Evolutionary conservation across 1,284 basidiomycete genomes (phyloP).

Genomic region (Puccinia triticina): DNA sequence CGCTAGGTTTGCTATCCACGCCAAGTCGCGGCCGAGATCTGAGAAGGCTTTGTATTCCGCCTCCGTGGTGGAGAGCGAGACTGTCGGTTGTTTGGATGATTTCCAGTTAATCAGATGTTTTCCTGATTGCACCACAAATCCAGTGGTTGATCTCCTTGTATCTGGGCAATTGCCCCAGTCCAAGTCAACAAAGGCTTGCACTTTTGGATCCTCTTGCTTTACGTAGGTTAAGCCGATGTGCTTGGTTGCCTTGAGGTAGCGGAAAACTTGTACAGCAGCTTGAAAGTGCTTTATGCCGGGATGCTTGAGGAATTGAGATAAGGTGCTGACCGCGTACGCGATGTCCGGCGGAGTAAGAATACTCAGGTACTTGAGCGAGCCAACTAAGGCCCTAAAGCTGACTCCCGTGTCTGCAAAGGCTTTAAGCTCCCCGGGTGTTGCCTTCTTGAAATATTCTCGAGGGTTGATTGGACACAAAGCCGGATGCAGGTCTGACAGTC

Average conservation of each 20-base stretch:
- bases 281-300: too few relatives aligned
- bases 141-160: background rate
- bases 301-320: too few relatives aligned
- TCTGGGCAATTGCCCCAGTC: too few relatives aligned
- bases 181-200: background rate
- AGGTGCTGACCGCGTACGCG: too few relatives aligned
- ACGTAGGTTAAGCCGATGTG: background rate
- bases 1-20: too few relatives aligned
- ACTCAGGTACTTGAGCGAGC: slow-evolving; percentile 10
- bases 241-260: background rate
- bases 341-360: slow-evolving; percentile 3
- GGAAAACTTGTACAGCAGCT: too few relatives aligned
- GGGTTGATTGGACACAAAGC: background rate
- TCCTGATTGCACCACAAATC: background rate
- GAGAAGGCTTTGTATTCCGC: too few relatives aligned
- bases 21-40: too few relatives aligned
- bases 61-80: too few relatives aligned
- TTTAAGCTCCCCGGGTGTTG: background rate
- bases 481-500: background rate
- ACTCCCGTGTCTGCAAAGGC: background rate
- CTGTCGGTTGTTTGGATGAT: too few relatives aligned
- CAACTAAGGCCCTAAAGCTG: background rate
- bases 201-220: too few relatives aligned
- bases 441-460: background rate
- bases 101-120: slow-evolving; percentile 4